phyloP scores from a whole-genome alignment of 179 eudicot species.

The Patellifolia procumbens region DNA sequence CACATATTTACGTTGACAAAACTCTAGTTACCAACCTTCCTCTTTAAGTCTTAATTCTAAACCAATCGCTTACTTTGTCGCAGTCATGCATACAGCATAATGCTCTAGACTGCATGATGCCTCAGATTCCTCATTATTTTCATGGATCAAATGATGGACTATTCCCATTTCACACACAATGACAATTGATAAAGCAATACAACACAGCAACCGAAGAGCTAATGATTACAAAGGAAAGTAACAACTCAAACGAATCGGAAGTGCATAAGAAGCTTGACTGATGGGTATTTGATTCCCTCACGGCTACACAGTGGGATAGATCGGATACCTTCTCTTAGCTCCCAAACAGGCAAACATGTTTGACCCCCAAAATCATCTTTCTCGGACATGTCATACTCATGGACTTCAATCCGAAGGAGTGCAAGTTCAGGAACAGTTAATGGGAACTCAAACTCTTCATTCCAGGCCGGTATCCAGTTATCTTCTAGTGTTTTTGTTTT shows the following conservation, averaged over 20 bases:
- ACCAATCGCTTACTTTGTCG: too few relatives aligned
- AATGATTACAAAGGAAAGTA: not conserved
- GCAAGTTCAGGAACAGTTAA: conserved; percentile 89
- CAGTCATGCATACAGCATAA: not conserved
- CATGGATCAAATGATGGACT: not conserved
- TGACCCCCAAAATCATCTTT: conserved; percentile 97
- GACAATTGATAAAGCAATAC: conserved; percentile 1
- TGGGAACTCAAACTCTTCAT: conserved; percentile 72
- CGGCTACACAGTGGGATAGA: conserved; percentile 62
- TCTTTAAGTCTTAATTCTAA: too few relatives aligned
- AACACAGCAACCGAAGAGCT: conserved; percentile 12
- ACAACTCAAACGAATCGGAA: conserved; percentile 50
- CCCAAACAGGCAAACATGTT: conserved; percentile 74
- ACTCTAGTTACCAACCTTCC: not conserved
- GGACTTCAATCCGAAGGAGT: conserved; percentile 79
- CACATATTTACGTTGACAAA: not conserved
- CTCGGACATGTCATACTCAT: conserved; percentile 88
- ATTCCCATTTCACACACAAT: conserved; percentile 7
- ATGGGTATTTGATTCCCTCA: conserved; percentile 66
- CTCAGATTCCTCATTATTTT: not conserved
- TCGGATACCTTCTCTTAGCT: conserved; percentile 71
- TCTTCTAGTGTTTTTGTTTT: conserved; percentile 76
- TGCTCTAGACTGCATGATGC: not conserved
- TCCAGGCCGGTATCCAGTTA: conserved; percentile 86
- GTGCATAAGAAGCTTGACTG: conserved; percentile 81